Evolutionary conservation across 2,329 filamentous ascomycete genomes (phyloP).

Genomic region (Calonectria henricotiae): DNA sequence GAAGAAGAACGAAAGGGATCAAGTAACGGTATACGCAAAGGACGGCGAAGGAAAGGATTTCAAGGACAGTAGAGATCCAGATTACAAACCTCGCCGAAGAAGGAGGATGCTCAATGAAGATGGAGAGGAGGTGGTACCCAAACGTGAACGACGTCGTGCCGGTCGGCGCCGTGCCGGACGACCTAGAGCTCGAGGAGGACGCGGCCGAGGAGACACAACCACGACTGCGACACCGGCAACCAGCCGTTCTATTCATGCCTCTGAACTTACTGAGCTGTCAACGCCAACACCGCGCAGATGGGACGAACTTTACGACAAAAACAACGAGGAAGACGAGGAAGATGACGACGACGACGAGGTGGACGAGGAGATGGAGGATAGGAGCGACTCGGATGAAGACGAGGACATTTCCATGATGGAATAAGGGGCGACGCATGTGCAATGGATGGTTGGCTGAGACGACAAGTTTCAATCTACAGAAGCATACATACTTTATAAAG

Average conservation of each 20-base stretch:
- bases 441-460: neutral
- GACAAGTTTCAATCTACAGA: neutral
- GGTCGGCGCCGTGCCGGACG: slow-evolving; percentile 46
- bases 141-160: slow-evolving; percentile 41
- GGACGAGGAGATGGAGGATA: slow-evolving; percentile 49
- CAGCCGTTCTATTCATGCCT: slow-evolving; percentile 19
- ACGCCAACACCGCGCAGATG: slow-evolving; percentile 58
- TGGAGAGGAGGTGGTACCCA: slow-evolving; percentile 49
- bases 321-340: slow-evolving; percentile 48
- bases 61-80: slow-evolving; percentile 62
- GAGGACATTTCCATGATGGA: slow-evolving; percentile 52
- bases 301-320: slow-evolving; percentile 53
- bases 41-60: slow-evolving; percentile 62
- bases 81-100: slow-evolving; percentile 58
- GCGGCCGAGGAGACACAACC: slow-evolving; percentile 38
- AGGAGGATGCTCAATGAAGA: slow-evolving; percentile 52
- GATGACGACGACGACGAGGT: slow-evolving; percentile 52
- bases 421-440: slow-evolving; percentile 22
- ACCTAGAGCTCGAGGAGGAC: slow-evolving; percentile 44
- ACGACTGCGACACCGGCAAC: slow-evolving; percentile 20
- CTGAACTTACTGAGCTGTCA: slow-evolving; percentile 50
- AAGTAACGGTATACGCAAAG: slow-evolving; percentile 74
- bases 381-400: slow-evolving; percentile 50
- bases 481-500: neutral
- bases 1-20: slow-evolving; percentile 75